Conservation (phyloP, 1,284 basidiomycete species). For the Moesziomyces aphidis region DNA sequence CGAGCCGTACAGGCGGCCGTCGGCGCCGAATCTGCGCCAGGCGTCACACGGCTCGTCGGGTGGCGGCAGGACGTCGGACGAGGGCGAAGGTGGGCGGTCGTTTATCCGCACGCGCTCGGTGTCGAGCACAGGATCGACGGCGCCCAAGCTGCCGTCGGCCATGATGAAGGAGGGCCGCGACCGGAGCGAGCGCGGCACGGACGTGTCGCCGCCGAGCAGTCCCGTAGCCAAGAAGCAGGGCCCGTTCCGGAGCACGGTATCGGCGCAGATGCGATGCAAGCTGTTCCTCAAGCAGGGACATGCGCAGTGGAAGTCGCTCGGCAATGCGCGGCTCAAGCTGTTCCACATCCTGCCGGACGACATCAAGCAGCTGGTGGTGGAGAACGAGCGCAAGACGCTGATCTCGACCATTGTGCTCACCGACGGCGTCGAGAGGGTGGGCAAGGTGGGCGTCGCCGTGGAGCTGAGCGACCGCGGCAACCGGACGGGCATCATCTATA, state of each 20-base stretch:
- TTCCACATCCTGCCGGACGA: slow-evolving; percentile 83
- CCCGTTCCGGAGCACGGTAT: slow-evolving; percentile 69
- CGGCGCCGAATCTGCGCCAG: slow-evolving; percentile 57
- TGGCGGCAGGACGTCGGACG: slow-evolving; percentile 36
- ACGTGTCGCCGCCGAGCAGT: slow-evolving; percentile 37
- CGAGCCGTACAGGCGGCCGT: slow-evolving; percentile 42
- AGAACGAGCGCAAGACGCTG: slow-evolving; percentile 79
- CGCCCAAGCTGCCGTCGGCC: slow-evolving; percentile 55
- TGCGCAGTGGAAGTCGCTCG: slow-evolving; percentile 95
- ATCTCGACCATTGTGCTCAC: slow-evolving; percentile 95
- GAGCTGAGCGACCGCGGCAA: slow-evolving; percentile 90
- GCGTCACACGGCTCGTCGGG: slow-evolving; percentile 33
- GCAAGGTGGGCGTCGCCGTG: slow-evolving; percentile 95
- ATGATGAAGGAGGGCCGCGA: slow-evolving; percentile 55
- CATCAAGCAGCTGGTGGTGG: slow-evolving; percentile 95
- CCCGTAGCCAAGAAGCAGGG: slow-evolving; percentile 32
- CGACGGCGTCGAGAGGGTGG: slow-evolving; percentile 96
- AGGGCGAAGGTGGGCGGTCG: slow-evolving; percentile 19
- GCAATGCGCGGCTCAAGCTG: slow-evolving; percentile 85
- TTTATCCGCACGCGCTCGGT: slow-evolving; percentile 48
- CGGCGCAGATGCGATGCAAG: slow-evolving; percentile 98
- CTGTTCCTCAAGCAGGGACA: slow-evolving; percentile 95
- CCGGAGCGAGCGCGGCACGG: slow-evolving; percentile 25
- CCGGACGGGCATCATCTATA: slow-evolving; percentile 95
- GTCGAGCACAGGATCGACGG: slow-evolving; percentile 38